Percentiles rank a stretch among this genome's conserved stretches.
Evolutionary conservation across 371 early-diverging fungal genomes (phyloP).

Genomic region (Conidiobolus coronatus): DNA sequence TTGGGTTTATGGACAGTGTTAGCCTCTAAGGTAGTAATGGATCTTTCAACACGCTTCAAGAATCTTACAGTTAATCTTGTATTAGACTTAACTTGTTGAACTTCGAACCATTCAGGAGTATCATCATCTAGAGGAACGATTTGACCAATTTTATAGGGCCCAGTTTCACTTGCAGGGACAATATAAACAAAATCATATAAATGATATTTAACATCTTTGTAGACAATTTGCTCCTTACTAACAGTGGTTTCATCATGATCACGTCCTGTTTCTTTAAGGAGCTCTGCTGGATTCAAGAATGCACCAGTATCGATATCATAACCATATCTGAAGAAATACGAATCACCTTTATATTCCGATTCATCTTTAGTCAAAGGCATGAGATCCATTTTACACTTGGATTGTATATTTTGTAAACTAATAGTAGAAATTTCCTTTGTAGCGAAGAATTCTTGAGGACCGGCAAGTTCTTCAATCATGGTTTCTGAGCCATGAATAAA

Average conservation of each 20-base stretch:
- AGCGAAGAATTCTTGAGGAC: slow-evolving; percentile 19
- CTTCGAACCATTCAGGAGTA: background rate
- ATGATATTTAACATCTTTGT: slow-evolving; percentile 15
- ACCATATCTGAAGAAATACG: slow-evolving; percentile 10
- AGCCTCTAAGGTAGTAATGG: too few species aligned
- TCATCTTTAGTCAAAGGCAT: slow-evolving; percentile 11
- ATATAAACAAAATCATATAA: slow-evolving; percentile 18
- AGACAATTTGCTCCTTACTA: slow-evolving; percentile 2
- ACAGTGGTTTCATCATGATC: background rate
- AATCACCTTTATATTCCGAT: slow-evolving; percentile 5
- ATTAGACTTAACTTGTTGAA: too few species aligned
- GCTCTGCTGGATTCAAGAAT: background rate
- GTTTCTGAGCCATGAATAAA: slow-evolving; percentile 22
- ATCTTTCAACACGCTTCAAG: too few species aligned
- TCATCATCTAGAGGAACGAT: slow-evolving; percentile 9
- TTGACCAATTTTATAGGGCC: slow-evolving; percentile 20
- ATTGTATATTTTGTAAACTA: slow-evolving; percentile 11
- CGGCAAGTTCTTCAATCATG: slow-evolving; percentile 18
- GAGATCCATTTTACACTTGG: slow-evolving; percentile 14
- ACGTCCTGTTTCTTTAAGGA: background rate
- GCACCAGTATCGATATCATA: background rate
- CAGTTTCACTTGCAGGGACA: slow-evolving; percentile 10
- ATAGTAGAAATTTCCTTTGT: slow-evolving; percentile 19
- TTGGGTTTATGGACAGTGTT: too few species aligned
- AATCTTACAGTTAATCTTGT: too few species aligned